phyloP scores from a whole-genome alignment of 1,284 basidiomycete species.

The Tausonia pullulans region DNA sequence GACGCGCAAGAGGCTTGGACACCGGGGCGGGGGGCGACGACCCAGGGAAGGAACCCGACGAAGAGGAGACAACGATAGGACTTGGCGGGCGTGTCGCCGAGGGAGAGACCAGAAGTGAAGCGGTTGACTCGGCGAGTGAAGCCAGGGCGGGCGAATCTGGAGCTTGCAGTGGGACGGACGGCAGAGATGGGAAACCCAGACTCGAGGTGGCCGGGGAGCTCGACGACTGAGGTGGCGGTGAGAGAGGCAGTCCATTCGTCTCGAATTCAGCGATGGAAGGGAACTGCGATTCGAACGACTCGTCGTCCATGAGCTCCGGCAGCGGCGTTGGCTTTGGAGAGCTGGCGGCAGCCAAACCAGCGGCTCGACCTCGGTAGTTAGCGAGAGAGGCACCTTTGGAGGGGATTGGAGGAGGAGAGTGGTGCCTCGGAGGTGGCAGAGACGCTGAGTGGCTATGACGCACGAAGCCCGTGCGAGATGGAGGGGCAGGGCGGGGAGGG shows the following conservation, averaged over 20 bases:
- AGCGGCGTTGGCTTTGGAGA: not conserved
- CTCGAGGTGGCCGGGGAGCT: no score
- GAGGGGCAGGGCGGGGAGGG: not conserved
- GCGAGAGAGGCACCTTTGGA: not conserved
- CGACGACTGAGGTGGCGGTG: no score
- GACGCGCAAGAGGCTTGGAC: no score
- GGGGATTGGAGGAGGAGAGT: slow-evolving; percentile 4
- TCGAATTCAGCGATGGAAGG: slow-evolving; percentile 14
- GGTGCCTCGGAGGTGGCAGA: not conserved
- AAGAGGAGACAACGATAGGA: not conserved
- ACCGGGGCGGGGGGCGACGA: not conserved
- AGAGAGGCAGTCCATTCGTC: not conserved
- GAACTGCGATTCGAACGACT: slow-evolving; percentile 5
- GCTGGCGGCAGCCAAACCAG: not conserved
- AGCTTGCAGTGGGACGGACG: no score
- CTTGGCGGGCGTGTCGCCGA: not conserved
- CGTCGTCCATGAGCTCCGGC: not conserved
- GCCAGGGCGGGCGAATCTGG: no score
- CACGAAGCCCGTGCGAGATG: not conserved
- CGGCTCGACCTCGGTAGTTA: not conserved
- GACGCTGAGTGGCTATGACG: slow-evolving; percentile 11
- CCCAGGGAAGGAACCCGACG: not conserved
- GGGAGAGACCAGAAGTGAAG: not conserved
- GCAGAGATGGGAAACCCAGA: no score
- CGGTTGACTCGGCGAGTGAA: not conserved